phyloP scores from a whole-genome alignment of 2,329 filamentous ascomycete genomes.

The Fusarium drepaniforme region DNA sequence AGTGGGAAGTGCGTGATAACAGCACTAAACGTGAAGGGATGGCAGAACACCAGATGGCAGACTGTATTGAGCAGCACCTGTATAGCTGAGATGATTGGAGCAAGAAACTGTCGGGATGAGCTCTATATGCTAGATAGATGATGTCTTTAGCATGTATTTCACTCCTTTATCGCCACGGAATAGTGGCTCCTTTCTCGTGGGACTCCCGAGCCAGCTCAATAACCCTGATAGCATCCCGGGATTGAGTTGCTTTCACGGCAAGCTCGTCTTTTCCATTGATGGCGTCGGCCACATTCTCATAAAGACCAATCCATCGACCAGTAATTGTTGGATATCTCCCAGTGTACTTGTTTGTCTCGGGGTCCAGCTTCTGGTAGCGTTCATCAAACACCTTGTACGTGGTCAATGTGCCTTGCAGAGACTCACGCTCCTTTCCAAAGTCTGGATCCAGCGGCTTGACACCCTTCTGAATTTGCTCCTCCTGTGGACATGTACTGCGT shows the following conservation, averaged over 20 bases:
- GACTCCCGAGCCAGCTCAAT: constrained; percentile 56
- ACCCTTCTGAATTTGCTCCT: constrained; percentile 34
- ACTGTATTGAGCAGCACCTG: neutral
- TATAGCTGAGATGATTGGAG: neutral
- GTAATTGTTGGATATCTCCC: constrained; percentile 54
- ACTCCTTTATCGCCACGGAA: constrained; percentile 41
- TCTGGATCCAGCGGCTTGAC: constrained; percentile 23
- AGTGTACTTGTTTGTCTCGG: constrained; percentile 47
- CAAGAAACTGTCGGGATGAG: neutral
- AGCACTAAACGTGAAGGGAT: neutral
- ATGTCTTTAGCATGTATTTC: neutral
- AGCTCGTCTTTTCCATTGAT: constrained; percentile 54
- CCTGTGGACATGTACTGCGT: constrained; percentile 50
- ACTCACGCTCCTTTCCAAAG: constrained; percentile 36
- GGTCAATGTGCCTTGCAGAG: constrained; percentile 45
- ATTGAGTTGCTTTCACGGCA: constrained; percentile 53
- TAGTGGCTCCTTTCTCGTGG: constrained; percentile 46
- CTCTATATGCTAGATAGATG: neutral
- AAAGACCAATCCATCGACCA: constrained; percentile 55
- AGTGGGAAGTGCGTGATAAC: neutral
- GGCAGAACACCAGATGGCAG: neutral
- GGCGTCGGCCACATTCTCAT: constrained; percentile 53
- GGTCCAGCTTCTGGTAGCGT: constrained; percentile 46
- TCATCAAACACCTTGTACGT: constrained; percentile 53
- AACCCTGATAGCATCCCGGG: constrained; percentile 53